phyloP scores from a whole-genome alignment of 257 asterid species.

The Nicotiana tabacum region DNA sequence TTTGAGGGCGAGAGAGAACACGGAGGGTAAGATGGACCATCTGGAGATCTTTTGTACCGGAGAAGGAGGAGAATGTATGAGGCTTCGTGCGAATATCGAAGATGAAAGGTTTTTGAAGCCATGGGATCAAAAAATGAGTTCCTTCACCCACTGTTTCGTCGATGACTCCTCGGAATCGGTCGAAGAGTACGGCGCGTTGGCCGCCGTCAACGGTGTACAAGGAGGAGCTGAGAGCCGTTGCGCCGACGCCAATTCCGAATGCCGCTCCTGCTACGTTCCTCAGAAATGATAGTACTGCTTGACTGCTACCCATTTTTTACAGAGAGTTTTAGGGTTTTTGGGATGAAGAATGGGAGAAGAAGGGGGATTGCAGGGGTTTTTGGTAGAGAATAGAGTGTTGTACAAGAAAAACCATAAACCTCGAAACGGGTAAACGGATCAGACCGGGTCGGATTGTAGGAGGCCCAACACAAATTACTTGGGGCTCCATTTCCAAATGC shows the following conservation, averaged over 20 bases:
- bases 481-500: background rate
- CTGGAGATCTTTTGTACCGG: conserved; percentile 95
- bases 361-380: background rate
- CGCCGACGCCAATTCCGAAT: conserved; percentile 51
- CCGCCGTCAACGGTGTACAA: conserved; percentile 96
- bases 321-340: background rate
- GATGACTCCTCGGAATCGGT: conserved; percentile 80
- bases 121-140: conserved; percentile 77
- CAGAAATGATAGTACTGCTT: conserved; percentile 50
- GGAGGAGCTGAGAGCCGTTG: conserved; percentile 49
- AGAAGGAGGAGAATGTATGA: conserved; percentile 69
- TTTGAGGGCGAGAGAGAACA: conserved; percentile 87
- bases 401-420: background rate
- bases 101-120: conserved; percentile 83
- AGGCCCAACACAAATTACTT: background rate
- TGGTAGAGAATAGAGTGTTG: background rate
- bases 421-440: background rate
- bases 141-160: conserved; percentile 77
- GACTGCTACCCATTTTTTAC: conserved; percentile 47
- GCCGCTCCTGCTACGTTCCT: conserved; percentile 71
- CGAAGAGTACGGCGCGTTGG: conserved; percentile 88
- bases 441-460: background rate
- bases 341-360: background rate
- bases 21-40: conserved; percentile 94
- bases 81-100: conserved; percentile 88